Percentiles rank a stretch among this genome's conserved stretches.
These are phyloP conservation scores for Gonapodya prolifera DNA, from an alignment of 192 early-diverging fungal genomes.

Conservation along the genomic window DNA sequence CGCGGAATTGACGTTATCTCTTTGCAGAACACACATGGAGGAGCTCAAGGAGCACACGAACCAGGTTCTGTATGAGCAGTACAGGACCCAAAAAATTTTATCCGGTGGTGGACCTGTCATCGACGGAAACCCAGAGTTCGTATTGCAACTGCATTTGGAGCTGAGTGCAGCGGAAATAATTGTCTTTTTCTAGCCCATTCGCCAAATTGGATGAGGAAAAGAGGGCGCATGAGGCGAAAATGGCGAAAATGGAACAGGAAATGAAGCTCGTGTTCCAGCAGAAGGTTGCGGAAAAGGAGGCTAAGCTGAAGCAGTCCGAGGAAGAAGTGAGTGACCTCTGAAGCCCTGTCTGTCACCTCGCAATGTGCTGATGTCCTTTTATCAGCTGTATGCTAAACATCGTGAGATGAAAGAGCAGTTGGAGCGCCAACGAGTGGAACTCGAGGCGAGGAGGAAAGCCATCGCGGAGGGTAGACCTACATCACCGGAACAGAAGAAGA, in stretches of 20 bases:
- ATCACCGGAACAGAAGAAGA: slow-evolving; percentile 5
- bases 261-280: slow-evolving; percentile 98
- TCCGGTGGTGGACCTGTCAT: slow-evolving; percentile 2
- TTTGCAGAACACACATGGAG: slow-evolving; percentile 12
- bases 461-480: slow-evolving; percentile 1
- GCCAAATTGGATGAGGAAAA: slow-evolving; percentile 86
- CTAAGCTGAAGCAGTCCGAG: slow-evolving; percentile 94
- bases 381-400: slow-evolving; percentile 77
- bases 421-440: slow-evolving; percentile 81
- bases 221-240: slow-evolving; percentile 80
- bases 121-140: slow-evolving; percentile 4
- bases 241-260: slow-evolving; percentile 96
- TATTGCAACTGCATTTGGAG: neutral
- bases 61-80: slow-evolving; percentile 10
- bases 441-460: slow-evolving; percentile 83
- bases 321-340: slow-evolving; percentile 43
- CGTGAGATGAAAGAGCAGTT: slow-evolving; percentile 97
- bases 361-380: slow-evolving; percentile 11
- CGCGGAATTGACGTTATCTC: neutral
- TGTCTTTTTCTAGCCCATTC: slow-evolving; percentile 39
- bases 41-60: slow-evolving; percentile 13
- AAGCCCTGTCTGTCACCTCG: neutral
- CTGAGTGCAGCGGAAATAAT: neutral
- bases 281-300: slow-evolving; percentile 97
- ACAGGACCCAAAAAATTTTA: slow-evolving; percentile 7